A percentile compares a stretch with the other conserved stretches of the same genome.
Evolutionary conservation across 306 rosid species (phyloP).

Genomic region (Begonia fuchsioides): DNA sequence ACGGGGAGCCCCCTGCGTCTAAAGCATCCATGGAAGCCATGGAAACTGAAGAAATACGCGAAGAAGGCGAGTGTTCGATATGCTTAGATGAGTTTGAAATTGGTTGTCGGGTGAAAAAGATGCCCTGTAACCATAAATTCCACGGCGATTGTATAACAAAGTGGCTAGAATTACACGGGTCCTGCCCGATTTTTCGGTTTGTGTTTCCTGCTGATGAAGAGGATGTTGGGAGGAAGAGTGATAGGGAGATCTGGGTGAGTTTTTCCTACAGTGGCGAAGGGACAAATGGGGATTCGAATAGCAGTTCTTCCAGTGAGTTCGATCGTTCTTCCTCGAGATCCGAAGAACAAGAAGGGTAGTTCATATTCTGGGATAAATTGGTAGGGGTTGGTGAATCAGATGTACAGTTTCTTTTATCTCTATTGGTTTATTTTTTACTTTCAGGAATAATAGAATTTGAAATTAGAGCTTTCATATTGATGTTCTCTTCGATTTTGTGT

Average conservation of each 20-base stretch:
- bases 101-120: slow-evolving; percentile 33
- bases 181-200: slow-evolving; percentile 72
- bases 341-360: no score
- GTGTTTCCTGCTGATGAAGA: slow-evolving; percentile 59
- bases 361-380: not conserved
- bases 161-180: slow-evolving; percentile 69
- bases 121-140: slow-evolving; percentile 76
- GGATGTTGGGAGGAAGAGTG: slow-evolving; percentile 26
- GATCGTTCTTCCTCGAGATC: slow-evolving; percentile 1
- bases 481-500: not conserved
- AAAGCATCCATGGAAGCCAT: slow-evolving; percentile 54
- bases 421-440: not conserved
- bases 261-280: slow-evolving; percentile 28
- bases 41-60: slow-evolving; percentile 22
- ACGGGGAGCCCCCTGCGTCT: slow-evolving; percentile 59
- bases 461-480: not conserved
- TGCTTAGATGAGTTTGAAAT: slow-evolving; percentile 59
- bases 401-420: not conserved
- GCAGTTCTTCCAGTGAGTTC: slow-evolving; percentile 14
- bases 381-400: not conserved
- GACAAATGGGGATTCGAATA: slow-evolving; percentile 14
- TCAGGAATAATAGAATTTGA: not conserved
- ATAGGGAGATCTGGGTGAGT: slow-evolving; percentile 51
- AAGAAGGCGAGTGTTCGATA: slow-evolving; percentile 41
- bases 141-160: slow-evolving; percentile 47